Evolutionary conservation across 202 grass and related monocot species (phyloP), one percentile per base, ranked within the genome.

Genomic region (Zoysia matrella): DNA sequence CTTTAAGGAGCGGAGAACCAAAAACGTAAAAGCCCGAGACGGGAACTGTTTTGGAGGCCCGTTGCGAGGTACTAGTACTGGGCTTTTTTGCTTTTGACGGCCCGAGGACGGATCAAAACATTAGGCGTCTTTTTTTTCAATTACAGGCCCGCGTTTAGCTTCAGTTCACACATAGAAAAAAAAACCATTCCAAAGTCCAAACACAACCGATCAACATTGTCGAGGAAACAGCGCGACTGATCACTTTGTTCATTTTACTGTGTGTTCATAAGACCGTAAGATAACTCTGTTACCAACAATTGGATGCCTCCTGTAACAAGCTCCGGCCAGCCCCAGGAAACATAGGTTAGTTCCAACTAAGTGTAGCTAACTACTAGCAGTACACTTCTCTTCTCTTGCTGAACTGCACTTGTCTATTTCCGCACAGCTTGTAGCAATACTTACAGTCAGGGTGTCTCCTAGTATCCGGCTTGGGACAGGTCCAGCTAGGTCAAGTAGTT

Each of bases 381-480:
- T 30, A 30, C 22, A 30, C 42, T 3, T 3, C 2, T 3, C 62
- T 42, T 65, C 42, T 65, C 39, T 42, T 42, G 39, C 62, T 42
- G 10, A 18, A 39, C 46, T 70, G 46, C 8, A 49, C 8, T 30
- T 71, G 47, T 12, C 11, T 12, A 36, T 3, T 51, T 12, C 5
- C 36, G 47, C 2, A 5, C 22, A 30, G 22, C 22, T 30, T 30
- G 22, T 30, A 30, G 22, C 22, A 30, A 0, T 30, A 30, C 22
- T 30, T 30, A 30, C 22, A 30, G 22, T 30, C 22, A 30, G 22
- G 15, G 3, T 67, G 71, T 66, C 60, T 74, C 80, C 70, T 73
- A 5, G 70, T 46, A 46, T 7, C 49, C 44, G 6, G 60, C 6
- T 74, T 47, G 57, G 48, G 79, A 36, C 70, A 82, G n/a, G 49